Conservation (phyloP, 768 basidiomycete species). For the Pleurotus tuber-regium region DNA sequence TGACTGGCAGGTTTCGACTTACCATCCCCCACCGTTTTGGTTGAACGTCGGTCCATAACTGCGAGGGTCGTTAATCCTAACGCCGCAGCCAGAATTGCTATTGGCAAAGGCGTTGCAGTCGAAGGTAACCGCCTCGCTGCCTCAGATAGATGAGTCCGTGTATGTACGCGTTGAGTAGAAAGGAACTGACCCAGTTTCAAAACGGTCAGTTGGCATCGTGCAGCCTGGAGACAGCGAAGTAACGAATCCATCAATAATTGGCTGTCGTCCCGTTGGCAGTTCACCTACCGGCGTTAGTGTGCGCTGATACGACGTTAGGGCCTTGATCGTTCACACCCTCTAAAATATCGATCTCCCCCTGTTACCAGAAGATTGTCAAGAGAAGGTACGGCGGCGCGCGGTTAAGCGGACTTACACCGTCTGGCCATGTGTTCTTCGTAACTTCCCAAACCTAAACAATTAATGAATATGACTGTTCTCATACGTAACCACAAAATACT, state of each 20-base stretch:
- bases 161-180: not conserved
- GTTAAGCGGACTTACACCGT: constrained; percentile 22
- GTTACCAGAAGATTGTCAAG: constrained; percentile 4
- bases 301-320: constrained; percentile 41
- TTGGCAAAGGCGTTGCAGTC: constrained; percentile 42
- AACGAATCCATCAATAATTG: not conserved
- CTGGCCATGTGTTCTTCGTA: constrained; percentile 47
- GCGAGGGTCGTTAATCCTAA: constrained; percentile 29
- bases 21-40: constrained; percentile 58
- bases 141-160: constrained; percentile 14
- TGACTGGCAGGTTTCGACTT: constrained; percentile 14
- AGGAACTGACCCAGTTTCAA: constrained; percentile 38
- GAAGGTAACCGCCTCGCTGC: constrained; percentile 19
- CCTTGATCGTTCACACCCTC: constrained; percentile 48
- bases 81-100: constrained; percentile 46
- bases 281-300: constrained; percentile 30
- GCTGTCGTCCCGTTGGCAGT: not conserved
- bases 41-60: constrained; percentile 64
- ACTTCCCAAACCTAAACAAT: constrained; percentile 40
- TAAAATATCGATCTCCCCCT: constrained; percentile 40
- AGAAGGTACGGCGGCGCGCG: not conserved
- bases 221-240: constrained; percentile 27
- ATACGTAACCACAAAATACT: not conserved
- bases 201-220: constrained; percentile 36
- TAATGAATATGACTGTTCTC: not conserved